phyloP scores from a whole-genome alignment of 768 basidiomycete genomes.

The Leccinum variicolor region DNA sequence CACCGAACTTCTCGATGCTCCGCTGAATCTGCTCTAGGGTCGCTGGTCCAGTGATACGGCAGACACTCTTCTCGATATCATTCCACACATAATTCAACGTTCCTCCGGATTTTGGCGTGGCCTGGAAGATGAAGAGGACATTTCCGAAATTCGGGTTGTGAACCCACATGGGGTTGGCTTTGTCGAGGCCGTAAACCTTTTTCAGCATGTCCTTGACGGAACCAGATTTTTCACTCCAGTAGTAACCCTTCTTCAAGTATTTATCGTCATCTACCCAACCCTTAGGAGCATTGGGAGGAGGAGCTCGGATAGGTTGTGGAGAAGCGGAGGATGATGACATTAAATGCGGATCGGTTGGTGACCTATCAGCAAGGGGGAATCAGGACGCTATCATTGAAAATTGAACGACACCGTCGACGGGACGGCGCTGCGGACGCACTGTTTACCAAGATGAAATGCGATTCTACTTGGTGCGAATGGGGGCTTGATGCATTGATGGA shows the following conservation, averaged over 20 bases:
- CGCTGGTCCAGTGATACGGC: neutral
- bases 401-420: neutral
- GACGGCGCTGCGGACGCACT: neutral
- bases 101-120: neutral
- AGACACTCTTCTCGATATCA: neutral
- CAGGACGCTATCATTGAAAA: neutral
- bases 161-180: too few species aligned
- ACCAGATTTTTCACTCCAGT: neutral
- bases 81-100: neutral
- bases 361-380: neutral
- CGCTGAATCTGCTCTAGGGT: neutral
- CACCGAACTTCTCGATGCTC: neutral
- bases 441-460: too few species aligned
- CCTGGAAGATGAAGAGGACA: neutral
- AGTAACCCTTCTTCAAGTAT: neutral
- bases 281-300: neutral
- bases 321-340: neutral
- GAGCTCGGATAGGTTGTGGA: neutral
- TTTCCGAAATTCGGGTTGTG: too few species aligned
- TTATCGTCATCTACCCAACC: neutral
- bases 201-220: neutral
- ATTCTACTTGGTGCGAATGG: too few species aligned
- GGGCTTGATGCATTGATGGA: too few species aligned
- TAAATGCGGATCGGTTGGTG: neutral
- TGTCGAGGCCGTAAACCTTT: neutral